Evolutionary conservation across 805 yeast genomes (phyloP).

Genomic region (Debaryomyces castellii): DNA sequence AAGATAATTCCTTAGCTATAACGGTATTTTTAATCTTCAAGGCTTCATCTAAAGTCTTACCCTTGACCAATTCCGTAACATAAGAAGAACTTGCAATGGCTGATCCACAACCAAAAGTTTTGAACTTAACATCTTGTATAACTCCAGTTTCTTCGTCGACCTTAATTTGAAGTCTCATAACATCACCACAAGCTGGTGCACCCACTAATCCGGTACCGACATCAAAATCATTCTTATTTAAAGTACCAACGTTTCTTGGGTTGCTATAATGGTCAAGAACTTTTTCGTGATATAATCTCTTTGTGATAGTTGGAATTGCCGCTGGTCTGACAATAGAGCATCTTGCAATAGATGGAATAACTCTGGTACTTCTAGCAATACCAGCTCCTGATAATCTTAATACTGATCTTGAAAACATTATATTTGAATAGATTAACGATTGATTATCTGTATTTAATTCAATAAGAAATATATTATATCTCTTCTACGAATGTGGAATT

Average conservation of each 20-base stretch:
- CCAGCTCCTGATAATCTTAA: constrained; percentile 12
- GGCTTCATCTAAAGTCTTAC: constrained; percentile 93
- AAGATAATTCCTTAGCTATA: constrained; percentile 89
- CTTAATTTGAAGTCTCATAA: constrained; percentile 93
- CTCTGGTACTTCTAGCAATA: constrained; percentile 6
- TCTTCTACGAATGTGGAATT: neutral
- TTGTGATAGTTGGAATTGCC: constrained; percentile 8
- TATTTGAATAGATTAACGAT: neutral
- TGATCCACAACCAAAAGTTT: constrained; percentile 98
- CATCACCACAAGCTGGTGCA: constrained; percentile 99
- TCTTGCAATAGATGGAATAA: constrained; percentile 5
- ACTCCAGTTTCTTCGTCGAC: constrained; percentile 89
- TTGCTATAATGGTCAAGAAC: constrained; percentile 95
- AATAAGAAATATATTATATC: neutral
- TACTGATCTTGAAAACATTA: constrained; percentile 27
- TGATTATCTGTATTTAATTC: neutral
- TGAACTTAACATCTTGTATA: constrained; percentile 92
- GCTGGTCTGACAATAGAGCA: constrained; percentile 5
- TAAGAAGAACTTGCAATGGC: constrained; percentile 96
- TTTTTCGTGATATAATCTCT: constrained; percentile 75
- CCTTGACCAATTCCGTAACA: constrained; percentile 93
- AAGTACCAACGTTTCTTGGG: constrained; percentile 94
- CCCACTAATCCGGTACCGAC: constrained; percentile 98
- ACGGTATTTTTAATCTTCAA: constrained; percentile 87
- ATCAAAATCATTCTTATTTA: constrained; percentile 69